Percentiles rank a stretch among this genome's conserved stretches.
Conservation (phyloP, 139 green algal genomes). For the Closterium sp. region DNA sequence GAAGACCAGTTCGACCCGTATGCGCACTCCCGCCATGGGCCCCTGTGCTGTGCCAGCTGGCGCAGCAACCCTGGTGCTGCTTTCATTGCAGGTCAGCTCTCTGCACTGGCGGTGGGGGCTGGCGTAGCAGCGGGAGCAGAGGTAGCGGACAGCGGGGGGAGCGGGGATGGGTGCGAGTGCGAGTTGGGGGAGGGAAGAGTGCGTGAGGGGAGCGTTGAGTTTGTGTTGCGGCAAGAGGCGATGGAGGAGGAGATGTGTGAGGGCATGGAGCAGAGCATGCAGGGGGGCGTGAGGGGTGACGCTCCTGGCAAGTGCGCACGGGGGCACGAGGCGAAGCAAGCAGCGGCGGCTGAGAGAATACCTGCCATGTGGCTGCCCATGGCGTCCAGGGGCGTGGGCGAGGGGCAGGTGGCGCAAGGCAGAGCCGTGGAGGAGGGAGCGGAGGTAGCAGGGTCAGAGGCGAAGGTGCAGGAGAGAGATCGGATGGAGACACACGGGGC, state of each 20-base stretch:
- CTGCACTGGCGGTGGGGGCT: background rate
- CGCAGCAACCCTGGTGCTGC: too few species aligned
- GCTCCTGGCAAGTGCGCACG: too few species aligned
- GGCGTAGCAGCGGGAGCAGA: slow-evolving; percentile 6
- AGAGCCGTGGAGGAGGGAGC: background rate
- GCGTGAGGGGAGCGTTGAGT: background rate
- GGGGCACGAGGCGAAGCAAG: too few species aligned
- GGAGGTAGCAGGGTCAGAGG: background rate
- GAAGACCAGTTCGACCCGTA: too few species aligned
- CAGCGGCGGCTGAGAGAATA: too few species aligned
- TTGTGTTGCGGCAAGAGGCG: background rate
- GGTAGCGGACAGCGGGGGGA: background rate
- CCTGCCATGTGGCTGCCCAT: too few species aligned
- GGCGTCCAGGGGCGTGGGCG: background rate
- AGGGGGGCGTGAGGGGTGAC: too few species aligned
- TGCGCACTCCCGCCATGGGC: too few species aligned
- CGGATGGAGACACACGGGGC: too few species aligned
- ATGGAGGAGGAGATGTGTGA: too few species aligned
- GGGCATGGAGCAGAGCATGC: too few species aligned
- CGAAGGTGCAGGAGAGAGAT: background rate
- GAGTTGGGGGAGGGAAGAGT: background rate
- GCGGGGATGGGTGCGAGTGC: slow-evolving; percentile 6
- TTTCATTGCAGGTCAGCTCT: background rate
- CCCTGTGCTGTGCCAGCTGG: too few species aligned
- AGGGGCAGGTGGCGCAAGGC: background rate